Conservation (phyloP, 208 protist species). For the Trypanosoma platydactyli region DNA sequence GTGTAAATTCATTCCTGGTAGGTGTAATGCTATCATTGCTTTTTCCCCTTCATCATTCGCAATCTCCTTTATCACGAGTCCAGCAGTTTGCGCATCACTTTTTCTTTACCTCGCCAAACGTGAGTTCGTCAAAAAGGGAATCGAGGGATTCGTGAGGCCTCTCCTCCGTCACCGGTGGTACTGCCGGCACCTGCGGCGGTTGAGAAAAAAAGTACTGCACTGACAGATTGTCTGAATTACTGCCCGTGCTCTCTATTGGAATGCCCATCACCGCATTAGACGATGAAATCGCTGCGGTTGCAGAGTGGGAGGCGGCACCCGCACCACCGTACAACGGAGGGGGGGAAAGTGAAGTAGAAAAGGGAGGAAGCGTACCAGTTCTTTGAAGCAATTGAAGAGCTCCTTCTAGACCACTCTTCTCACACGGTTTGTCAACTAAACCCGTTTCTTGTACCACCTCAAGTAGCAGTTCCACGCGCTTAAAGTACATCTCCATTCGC, state of each 20-base stretch:
- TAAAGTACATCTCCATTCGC: constrained; percentile 69
- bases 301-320: neutral
- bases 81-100: neutral
- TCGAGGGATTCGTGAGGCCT: constrained; percentile 2
- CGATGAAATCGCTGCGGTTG: neutral
- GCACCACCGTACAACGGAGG: neutral
- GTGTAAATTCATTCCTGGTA: neutral
- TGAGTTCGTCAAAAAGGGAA: constrained; percentile 19
- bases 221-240: constrained; percentile 15
- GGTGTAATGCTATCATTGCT: neutral
- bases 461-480: constrained; percentile 64
- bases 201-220: constrained; percentile 38
- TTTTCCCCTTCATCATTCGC: neutral
- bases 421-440: constrained; percentile 57
- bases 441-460: constrained; percentile 56
- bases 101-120: constrained; percentile 26
- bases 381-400: constrained; percentile 4
- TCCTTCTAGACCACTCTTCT: constrained; percentile 16
- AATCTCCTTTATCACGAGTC: constrained; percentile 1
- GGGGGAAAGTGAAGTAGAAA: constrained; percentile 16
- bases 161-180: neutral
- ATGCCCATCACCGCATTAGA: constrained; percentile 51
- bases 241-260: constrained; percentile 26
- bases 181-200: constrained; percentile 5
- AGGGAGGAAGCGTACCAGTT: constrained; percentile 27